These are phyloP conservation scores for Diaporthe capsici DNA, from an alignment of 2,329 filamentous ascomycete genomes.

Conservation along the genomic window DNA sequence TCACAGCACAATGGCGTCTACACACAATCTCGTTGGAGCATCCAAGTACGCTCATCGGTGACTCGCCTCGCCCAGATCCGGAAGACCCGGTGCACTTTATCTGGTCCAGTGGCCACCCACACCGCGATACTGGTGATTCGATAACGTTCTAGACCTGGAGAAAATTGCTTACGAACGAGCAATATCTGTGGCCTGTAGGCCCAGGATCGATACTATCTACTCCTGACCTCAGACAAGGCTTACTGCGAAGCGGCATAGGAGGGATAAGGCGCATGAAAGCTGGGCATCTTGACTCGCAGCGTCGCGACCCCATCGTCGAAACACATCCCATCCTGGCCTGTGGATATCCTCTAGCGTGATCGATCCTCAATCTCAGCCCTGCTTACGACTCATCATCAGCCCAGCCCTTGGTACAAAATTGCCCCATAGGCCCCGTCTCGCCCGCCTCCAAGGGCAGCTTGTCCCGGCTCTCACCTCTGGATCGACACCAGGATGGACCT, in stretches of 20 bases:
- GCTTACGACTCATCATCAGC: not conserved
- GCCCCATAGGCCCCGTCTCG: not conserved
- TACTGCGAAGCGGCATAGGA: not conserved
- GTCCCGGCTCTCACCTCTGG: conserved; percentile 8
- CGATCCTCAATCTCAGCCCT: conserved; percentile 21
- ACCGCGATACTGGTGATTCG: not conserved
- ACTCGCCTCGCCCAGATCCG: not conserved
- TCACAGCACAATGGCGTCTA: not conserved
- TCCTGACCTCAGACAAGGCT: conserved; percentile 29
- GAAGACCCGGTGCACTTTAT: not conserved
- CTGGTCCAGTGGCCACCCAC: not conserved
- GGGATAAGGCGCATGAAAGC: conserved; percentile 6
- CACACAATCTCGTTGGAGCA: not conserved
- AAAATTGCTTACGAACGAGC: not conserved
- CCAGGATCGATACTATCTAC: not conserved
- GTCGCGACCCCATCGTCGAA: conserved; percentile 33
- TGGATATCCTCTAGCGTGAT: conserved; percentile 18
- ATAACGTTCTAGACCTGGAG: conserved; percentile 8
- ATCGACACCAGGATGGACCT: conserved; percentile 36
- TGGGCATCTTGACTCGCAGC: conserved; percentile 38
- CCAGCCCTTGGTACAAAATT: not conserved
- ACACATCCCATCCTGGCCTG: conserved; percentile 33
- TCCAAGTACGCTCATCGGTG: not conserved
- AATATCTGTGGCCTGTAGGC: not conserved
- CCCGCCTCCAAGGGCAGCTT: not conserved